A percentile compares a stretch with the other conserved stretches of the same genome.
These are phyloP conservation scores for Apiospora rasikravindrae DNA, from an alignment of 2,329 filamentous ascomycete species.

Conservation along the genomic window DNA sequence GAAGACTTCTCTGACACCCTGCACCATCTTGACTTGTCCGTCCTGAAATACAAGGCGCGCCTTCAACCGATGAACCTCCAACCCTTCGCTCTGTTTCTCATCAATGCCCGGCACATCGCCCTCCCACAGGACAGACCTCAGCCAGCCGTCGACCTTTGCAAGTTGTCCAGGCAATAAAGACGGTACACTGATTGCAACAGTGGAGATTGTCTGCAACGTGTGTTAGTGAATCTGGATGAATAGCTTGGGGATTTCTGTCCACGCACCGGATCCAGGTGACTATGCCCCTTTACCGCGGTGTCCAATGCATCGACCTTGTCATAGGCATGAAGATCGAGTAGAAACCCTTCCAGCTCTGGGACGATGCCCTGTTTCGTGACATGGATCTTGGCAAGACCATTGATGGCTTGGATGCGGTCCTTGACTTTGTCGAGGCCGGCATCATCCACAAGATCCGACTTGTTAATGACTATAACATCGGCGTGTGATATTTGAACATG, in stretches of 20 bases:
- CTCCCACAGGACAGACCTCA: conserved; percentile 87
- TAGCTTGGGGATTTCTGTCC: neutral
- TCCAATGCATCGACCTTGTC: conserved; percentile 79
- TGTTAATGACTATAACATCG: conserved; percentile 94
- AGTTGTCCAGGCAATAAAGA: conserved; percentile 63
- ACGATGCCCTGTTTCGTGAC: conserved; percentile 81
- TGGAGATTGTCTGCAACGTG: conserved; percentile 76
- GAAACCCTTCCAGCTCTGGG: conserved; percentile 80
- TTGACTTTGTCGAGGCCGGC: conserved; percentile 73
- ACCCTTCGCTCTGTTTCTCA: conserved; percentile 43
- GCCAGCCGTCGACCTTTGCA: conserved; percentile 75
- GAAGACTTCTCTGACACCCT: conserved; percentile 92
- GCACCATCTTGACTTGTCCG: conserved; percentile 76
- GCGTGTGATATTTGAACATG: conserved; percentile 97
- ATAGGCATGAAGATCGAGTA: conserved; percentile 93
- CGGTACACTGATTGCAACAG: conserved; percentile 73
- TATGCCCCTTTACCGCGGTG: conserved; percentile 78
- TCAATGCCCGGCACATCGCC: conserved; percentile 58
- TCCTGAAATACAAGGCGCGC: conserved; percentile 72
- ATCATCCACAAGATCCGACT: conserved; percentile 79
- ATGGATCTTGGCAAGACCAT: conserved; percentile 84
- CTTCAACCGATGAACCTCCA: conserved; percentile 90
- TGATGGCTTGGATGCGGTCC: conserved; percentile 80
- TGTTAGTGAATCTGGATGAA: neutral
- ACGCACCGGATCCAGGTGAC: conserved; percentile 84